Percentiles rank a stretch among this genome's conserved stretches.
phyloP scores from a whole-genome alignment of 2,329 filamentous ascomycete species.

The Aureobasidium melanogenum region DNA sequence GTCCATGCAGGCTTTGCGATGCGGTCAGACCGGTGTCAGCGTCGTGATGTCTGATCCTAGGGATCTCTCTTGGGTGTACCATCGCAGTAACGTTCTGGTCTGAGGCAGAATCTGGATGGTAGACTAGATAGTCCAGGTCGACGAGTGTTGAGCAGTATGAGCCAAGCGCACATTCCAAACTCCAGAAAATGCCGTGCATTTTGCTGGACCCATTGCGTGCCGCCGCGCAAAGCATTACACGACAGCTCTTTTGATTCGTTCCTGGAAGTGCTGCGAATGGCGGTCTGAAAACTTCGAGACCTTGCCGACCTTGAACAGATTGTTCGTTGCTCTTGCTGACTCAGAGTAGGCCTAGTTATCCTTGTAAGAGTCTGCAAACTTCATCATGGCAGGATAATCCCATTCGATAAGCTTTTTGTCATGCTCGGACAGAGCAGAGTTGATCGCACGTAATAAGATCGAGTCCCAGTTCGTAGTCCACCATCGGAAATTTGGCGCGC shows the following conservation, averaged over 20 bases:
- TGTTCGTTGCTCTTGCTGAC: not conserved
- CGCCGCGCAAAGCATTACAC: not conserved
- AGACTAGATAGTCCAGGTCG: not conserved
- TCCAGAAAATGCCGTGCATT: too few species aligned
- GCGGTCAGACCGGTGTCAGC: not conserved
- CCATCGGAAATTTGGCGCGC: constrained; percentile 17
- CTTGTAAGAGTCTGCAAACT: constrained; percentile 7
- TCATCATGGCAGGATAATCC: not conserved
- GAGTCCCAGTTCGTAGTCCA: constrained; percentile 19
- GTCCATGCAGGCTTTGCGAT: not conserved
- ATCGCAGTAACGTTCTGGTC: too few species aligned
- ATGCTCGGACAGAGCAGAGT: constrained; percentile 2
- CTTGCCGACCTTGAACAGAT: too few species aligned
- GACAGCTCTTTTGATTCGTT: not conserved
- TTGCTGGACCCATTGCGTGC: too few species aligned
- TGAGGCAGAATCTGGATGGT: not conserved
- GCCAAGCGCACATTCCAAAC: not conserved
- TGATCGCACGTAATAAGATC: constrained; percentile 17
- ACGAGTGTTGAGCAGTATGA: not conserved
- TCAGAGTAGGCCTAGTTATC: not conserved
- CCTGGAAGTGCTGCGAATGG: not conserved
- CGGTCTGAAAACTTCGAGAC: not conserved
- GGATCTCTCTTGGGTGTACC: too few species aligned
- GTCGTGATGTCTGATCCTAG: too few species aligned
- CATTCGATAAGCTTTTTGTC: not conserved